Conservation (phyloP, 2,329 filamentous ascomycete genomes). For the Didymella segeticola region DNA sequence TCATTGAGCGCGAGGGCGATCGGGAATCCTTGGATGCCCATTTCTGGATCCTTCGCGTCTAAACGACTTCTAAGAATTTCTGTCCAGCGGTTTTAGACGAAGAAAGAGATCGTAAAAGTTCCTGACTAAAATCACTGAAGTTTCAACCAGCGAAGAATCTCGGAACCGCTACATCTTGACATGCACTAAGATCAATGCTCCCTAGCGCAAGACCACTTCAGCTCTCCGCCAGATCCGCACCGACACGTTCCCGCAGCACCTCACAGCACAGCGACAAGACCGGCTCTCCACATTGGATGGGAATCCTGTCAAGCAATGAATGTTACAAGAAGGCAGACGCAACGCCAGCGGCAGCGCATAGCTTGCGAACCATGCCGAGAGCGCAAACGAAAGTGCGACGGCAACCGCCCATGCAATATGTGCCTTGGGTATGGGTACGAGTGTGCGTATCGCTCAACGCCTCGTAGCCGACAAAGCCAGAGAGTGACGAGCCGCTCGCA, state of each 20-base stretch:
- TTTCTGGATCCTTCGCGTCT: too few relatives aligned
- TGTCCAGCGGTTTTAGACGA: too few relatives aligned
- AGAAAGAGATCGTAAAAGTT: too few relatives aligned
- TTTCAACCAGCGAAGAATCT: too few relatives aligned
- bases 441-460: constrained; percentile 1
- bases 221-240: background rate
- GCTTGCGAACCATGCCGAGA: constrained; percentile 7
- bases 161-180: too few relatives aligned
- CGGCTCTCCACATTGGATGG: background rate
- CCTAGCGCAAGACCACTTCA: too few relatives aligned
- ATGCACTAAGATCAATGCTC: too few relatives aligned
- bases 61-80: too few relatives aligned
- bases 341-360: constrained; percentile 3
- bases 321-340: background rate
- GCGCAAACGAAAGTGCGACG: constrained; percentile 8
- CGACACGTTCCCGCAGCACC: background rate
- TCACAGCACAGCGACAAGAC: background rate
- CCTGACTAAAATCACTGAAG: too few relatives aligned
- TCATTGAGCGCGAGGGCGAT: too few relatives aligned
- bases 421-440: constrained; percentile 9
- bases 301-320: background rate
- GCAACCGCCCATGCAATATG: constrained; percentile 2
- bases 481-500: background rate
- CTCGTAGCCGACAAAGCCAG: constrained; percentile 3
- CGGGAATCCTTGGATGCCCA: too few relatives aligned